Evolutionary conservation across 1,284 basidiomycete species (phyloP), one percentile per base, ranked within the genome.

Genomic region (Pyrrhoderma lamaoense): DNA sequence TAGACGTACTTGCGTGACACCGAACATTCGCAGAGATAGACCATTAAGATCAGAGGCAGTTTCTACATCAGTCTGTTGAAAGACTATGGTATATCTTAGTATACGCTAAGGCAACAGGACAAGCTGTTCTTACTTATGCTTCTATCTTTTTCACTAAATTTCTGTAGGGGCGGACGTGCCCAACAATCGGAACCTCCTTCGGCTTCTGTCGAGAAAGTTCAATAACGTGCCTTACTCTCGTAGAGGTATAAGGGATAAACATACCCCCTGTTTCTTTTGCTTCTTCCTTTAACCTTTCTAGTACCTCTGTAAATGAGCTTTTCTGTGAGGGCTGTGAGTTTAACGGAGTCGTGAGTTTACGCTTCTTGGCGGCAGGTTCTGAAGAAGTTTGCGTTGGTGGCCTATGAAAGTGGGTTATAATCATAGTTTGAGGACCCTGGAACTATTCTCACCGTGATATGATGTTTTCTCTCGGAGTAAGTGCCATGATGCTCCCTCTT

Each of bases 41-140:
- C 67, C 70, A 21, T 72, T 71, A 4, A 67, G 74, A 54, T 86
- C 82, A 2, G 74, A 74, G 2, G 81, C 72, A 54, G 89, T 83
- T 58, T 94, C 89, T 8, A 97, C 76, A 57, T 97, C 94, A 53
- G 93, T 93, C 65, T 97, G 94, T 64, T 97, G 93, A 60, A 97
- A 96, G 14, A 86, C 87, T 89, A 53, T 40, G 36, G 52, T 22
- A 22, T 13, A 25, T 11, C 18, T n/a, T 34, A 11, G 9, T 16
- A 45, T 14, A 16, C 11, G 13, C 23, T 22, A 40, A 27, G 18
- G 16, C 19, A 13, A 21, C 18, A 18, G 16, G 3, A n/a, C 13
- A 53, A 23, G 44, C 7, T 31, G 70, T 58, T 47, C 2, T 18
- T 2, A 14, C 22, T 23, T 43, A 80, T 79, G 64, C 45, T 95